A percentile compares a stretch with the other conserved stretches of the same genome.
phyloP scores from a whole-genome alignment of 2,329 filamentous ascomycete genomes.

The Hypoxylon sp. region DNA sequence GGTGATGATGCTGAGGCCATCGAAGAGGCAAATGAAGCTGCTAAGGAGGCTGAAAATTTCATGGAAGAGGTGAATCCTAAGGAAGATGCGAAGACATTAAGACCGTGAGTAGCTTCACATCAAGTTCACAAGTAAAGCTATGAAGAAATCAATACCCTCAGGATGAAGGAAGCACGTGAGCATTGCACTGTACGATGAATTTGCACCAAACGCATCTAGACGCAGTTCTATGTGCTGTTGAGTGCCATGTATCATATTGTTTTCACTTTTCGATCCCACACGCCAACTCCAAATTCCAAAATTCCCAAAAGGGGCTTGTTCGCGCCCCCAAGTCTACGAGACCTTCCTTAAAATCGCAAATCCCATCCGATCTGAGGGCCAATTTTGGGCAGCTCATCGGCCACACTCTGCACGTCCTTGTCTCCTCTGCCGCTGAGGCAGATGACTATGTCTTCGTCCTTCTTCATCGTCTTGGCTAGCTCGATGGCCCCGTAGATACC shows the following conservation, averaged over 20 bases:
- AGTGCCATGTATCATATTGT: constrained; percentile 34
- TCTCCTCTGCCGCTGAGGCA: constrained; percentile 94
- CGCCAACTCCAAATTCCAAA: constrained; percentile 42
- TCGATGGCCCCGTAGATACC: constrained; percentile 91
- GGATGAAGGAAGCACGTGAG: constrained; percentile 12
- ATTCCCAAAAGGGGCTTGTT: neutral
- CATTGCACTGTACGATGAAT: constrained; percentile 36
- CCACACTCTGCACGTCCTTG: constrained; percentile 98
- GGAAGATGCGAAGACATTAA: constrained; percentile 15
- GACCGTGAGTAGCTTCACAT: neutral
- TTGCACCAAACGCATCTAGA: constrained; percentile 42
- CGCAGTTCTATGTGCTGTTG: constrained; percentile 34
- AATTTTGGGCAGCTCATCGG: constrained; percentile 89
- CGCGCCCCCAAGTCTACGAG: constrained; percentile 1
- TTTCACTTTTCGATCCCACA: constrained; percentile 23
- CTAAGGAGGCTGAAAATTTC: constrained; percentile 50
- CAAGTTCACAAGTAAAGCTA: neutral
- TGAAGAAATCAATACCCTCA: neutral
- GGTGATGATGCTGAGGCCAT: constrained; percentile 54
- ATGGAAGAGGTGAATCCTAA: constrained; percentile 53
- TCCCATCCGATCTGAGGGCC: constrained; percentile 90
- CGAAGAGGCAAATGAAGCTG: constrained; percentile 35
- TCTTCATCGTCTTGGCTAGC: constrained; percentile 91
- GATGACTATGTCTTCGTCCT: constrained; percentile 91
- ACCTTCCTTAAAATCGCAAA: constrained; percentile 67